Conservation (phyloP, 768 basidiomycete genomes). For the Phanerochaete carnosa region DNA sequence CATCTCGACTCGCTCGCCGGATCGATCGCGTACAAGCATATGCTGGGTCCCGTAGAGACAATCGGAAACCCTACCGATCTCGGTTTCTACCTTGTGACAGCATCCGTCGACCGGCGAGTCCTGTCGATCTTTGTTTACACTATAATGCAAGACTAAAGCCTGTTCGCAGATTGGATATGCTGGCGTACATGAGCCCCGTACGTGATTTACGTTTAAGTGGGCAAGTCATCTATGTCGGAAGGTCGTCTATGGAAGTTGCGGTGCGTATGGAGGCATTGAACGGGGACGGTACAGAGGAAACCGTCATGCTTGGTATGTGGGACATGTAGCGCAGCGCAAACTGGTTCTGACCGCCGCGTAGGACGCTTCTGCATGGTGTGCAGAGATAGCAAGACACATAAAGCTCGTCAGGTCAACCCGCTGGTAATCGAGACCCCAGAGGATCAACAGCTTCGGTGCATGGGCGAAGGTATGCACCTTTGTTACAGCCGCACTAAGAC, state of each 20-base stretch:
- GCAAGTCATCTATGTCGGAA: slow-evolving; percentile 77
- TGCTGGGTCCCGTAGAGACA: slow-evolving; percentile 52
- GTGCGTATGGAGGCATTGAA: slow-evolving; percentile 76
- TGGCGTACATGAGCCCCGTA: slow-evolving; percentile 52
- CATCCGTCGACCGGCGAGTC: slow-evolving; percentile 69
- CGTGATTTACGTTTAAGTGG: slow-evolving; percentile 74
- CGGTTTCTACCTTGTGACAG: slow-evolving; percentile 82
- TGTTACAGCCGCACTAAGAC: not conserved
- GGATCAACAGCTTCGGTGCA: slow-evolving; percentile 56
- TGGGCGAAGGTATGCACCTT: slow-evolving; percentile 61
- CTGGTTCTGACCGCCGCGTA: slow-evolving; percentile 22
- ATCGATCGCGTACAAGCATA: slow-evolving; percentile 80
- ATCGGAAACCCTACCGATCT: slow-evolving; percentile 52
- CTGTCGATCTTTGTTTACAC: not conserved
- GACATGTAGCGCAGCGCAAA: not conserved
- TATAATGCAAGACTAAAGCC: not conserved
- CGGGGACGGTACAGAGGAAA: slow-evolving; percentile 45
- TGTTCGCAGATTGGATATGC: slow-evolving; percentile 57
- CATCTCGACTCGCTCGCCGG: slow-evolving; percentile 85
- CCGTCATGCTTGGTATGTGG: slow-evolving; percentile 59
- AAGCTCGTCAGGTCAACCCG: slow-evolving; percentile 60
- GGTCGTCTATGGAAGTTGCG: slow-evolving; percentile 80
- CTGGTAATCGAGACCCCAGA: slow-evolving; percentile 57
- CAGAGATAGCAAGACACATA: slow-evolving; percentile 63
- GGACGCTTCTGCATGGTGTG: slow-evolving; percentile 95